Conservation (phyloP, 2,329 filamentous ascomycete species). For the Drechslera avenae region DNA sequence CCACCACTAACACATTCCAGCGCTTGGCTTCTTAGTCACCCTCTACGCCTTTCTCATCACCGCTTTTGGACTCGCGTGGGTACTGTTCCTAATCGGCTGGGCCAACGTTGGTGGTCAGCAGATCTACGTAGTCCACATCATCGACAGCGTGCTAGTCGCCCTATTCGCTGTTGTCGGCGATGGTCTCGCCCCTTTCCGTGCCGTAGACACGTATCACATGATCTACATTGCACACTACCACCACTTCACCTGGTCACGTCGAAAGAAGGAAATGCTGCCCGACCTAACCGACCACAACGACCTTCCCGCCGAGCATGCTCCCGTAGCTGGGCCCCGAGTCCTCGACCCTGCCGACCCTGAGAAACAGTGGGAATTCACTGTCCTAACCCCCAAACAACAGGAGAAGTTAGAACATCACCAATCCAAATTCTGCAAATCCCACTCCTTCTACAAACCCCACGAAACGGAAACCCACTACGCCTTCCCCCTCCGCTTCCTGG, state of each 20-base stretch:
- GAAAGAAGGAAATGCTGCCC: conserved; percentile 66
- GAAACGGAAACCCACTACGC: conserved; percentile 82
- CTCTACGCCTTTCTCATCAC: conserved; percentile 84
- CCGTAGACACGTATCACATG: conserved; percentile 87
- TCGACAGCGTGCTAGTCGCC: conserved; percentile 65
- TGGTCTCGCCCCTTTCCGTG: conserved; percentile 70
- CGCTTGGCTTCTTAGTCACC: conserved; percentile 82
- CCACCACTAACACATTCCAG: conserved; percentile 41
- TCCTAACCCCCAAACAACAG: conserved; percentile 70
- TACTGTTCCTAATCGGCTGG: conserved; percentile 89
- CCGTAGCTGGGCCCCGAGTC: conserved; percentile 49
- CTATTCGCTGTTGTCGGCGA: conserved; percentile 68
- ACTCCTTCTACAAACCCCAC: conserved; percentile 88
- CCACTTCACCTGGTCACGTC: conserved; percentile 67
- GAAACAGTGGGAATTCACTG: conserved; percentile 59
- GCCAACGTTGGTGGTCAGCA: conserved; percentile 79
- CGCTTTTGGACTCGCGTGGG: conserved; percentile 84
- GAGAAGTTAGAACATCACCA: conserved; percentile 75
- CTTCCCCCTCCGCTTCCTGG: conserved; percentile 74
- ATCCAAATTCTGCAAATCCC: conserved; percentile 77
- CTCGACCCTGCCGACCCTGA: conserved; percentile 44
- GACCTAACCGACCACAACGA: conserved; percentile 72
- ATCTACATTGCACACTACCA: conserved; percentile 78
- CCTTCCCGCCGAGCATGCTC: conserved; percentile 58
- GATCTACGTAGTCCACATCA: conserved; percentile 61